Base-by-base conservation (phyloP, 805 yeast genomes). In the Ogataea paradorogensis region DNA sequence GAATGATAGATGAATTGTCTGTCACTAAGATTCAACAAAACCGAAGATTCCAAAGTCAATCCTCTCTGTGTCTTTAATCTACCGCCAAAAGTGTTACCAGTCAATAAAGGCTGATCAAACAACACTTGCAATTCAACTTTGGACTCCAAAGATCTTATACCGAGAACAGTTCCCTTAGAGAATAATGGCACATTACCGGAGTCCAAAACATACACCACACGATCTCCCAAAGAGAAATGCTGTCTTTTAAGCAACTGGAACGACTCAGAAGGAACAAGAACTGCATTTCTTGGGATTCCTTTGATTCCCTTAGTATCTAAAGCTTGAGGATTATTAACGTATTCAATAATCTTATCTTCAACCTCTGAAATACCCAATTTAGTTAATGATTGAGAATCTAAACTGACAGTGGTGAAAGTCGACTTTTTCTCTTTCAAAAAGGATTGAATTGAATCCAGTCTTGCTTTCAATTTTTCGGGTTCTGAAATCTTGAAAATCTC, bases 141-240 rank as follows among this genome's bases (percentile, higher is more conserved):
- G 25, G 78, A 72, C 29, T 86, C 87, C 28, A 78, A 69, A 4
- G 75, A 63, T 16, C 64, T 65, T 40, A 74, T 68, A 7, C 84
- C 82, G 35, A 86, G 83, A 39, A 93, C 95, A 1, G 96, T 89
- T 59, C 99, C 99, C 55, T 84, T 84, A 18, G 86, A 74, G 57
- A 84, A 88, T 41, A 82, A 64, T 20, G 96, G 95, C 11, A 90
- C 95, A 56, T 86, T 88, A 36, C 98, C 98, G 16, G 85, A 79
- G 52, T 82, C 85, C 52, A 84, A 83, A 15, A 88, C 84, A 50
- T 86, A 89, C 16, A 85, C 74, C 22, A 93, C 87, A 45, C 99
- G 76, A 56, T 93, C 97, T 53, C 99, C 99, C 15, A 93, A 70
- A 21, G 75, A 73, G 58, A 93, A 93, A 32, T 71, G 65, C 66